phyloP scores from a whole-genome alignment of 306 rosid genomes.

The Lotus japonicus region DNA sequence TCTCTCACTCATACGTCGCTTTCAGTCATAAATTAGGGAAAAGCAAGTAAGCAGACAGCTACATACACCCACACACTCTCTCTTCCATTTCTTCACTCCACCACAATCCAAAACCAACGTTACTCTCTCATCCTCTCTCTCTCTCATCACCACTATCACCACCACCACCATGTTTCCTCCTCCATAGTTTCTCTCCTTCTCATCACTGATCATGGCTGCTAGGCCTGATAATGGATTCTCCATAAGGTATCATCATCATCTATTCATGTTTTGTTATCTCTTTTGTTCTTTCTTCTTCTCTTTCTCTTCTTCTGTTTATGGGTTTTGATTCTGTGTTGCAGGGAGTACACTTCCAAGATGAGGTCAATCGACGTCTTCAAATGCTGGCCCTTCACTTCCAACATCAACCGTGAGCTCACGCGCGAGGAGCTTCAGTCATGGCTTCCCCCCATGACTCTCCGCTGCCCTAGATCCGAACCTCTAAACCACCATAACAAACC shows the following conservation, averaged over 20 bases:
- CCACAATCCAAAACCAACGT: background rate
- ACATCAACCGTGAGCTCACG: conserved; percentile 11
- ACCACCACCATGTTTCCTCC: conserved; percentile 13
- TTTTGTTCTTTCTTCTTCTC: background rate
- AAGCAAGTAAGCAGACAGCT: conserved; percentile 52
- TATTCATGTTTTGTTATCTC: background rate
- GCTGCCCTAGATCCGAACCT: conserved; percentile 45
- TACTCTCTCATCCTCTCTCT: conserved; percentile 11
- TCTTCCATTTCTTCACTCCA: background rate
- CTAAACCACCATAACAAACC: background rate
- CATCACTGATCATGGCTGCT: conserved; percentile 49
- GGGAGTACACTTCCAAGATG: conserved; percentile 74
- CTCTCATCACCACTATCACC: too few relatives aligned
- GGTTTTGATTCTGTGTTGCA: conserved; percentile 22
- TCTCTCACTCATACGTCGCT: conserved; percentile 77
- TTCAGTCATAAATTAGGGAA: conserved; percentile 83
- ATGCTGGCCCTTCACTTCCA: conserved; percentile 64
- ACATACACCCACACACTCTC: conserved; percentile 13
- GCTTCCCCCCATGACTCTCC: conserved; percentile 69
- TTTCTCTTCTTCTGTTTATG: background rate
- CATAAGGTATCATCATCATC: conserved; percentile 48
- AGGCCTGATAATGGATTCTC: conserved; percentile 67
- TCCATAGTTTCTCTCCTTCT: background rate
- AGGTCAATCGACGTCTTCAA: conserved; percentile 56
- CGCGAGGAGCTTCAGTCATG: conserved; percentile 27